A percentile compares a stretch with the other conserved stretches of the same genome.
phyloP scores from a whole-genome alignment of 352 stramenopile species.

The Phytophthora pseudosyringae region DNA sequence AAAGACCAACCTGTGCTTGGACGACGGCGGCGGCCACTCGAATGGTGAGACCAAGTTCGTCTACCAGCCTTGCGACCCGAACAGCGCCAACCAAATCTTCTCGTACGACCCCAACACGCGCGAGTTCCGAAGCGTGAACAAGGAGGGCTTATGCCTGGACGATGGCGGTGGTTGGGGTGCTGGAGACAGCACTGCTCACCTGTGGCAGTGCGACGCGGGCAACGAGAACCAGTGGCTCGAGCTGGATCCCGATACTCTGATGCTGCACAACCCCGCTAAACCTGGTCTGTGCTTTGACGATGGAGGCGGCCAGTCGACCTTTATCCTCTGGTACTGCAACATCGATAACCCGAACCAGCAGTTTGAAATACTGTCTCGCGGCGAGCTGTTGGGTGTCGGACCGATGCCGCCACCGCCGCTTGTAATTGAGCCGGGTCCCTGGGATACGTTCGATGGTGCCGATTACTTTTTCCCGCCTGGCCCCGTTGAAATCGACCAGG shows the following conservation, averaged over 20 bases:
- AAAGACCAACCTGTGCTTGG: slow-evolving; percentile 33
- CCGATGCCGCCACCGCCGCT: slow-evolving; percentile 3
- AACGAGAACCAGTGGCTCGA: slow-evolving; percentile 39
- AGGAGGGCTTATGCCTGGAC: slow-evolving; percentile 37
- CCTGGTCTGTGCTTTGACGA: slow-evolving; percentile 35
- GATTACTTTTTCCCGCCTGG: not conserved
- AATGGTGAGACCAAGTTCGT: slow-evolving; percentile 33
- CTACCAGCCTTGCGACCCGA: slow-evolving; percentile 28
- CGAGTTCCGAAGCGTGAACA: slow-evolving; percentile 34
- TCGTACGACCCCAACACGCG: slow-evolving; percentile 27
- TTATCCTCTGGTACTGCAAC: slow-evolving; percentile 26
- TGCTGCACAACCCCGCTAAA: slow-evolving; percentile 33
- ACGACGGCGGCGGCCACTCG: slow-evolving; percentile 35
- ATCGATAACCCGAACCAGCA: slow-evolving; percentile 25
- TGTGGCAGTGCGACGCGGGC: slow-evolving; percentile 29
- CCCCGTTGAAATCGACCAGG: slow-evolving; percentile 4
- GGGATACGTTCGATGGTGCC: slow-evolving; percentile 5
- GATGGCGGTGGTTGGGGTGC: slow-evolving; percentile 21
- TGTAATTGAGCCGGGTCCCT: slow-evolving; percentile 3
- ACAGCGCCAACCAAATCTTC: slow-evolving; percentile 39
- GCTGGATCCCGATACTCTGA: slow-evolving; percentile 22
- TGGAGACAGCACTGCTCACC: not conserved
- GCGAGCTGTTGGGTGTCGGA: not conserved
- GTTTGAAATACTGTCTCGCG: slow-evolving; percentile 26
- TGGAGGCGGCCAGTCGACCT: slow-evolving; percentile 1